Conservation (phyloP, 352 stramenopile genomes). For the Thraustotheca clavata region DNA sequence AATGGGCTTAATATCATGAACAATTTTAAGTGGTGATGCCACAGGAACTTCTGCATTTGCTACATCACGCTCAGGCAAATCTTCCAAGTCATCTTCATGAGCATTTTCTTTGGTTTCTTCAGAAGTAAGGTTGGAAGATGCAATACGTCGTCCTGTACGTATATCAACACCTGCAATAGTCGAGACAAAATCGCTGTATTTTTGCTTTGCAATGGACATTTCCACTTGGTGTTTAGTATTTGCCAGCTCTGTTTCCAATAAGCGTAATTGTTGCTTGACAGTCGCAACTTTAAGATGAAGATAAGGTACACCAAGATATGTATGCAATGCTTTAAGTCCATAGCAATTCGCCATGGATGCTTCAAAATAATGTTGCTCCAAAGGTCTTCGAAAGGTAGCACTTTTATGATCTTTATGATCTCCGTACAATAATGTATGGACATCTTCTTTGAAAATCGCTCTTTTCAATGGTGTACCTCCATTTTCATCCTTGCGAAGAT, state of each 20-base stretch:
- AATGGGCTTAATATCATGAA: constrained; percentile 23
- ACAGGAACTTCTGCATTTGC: constrained; percentile 26
- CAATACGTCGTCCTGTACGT: constrained; percentile 43
- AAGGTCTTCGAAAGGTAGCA: constrained; percentile 34
- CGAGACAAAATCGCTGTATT: constrained; percentile 63
- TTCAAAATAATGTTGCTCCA: constrained; percentile 76
- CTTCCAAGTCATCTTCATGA: constrained; percentile 33
- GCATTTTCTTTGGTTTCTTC: neutral
- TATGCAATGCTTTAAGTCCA: constrained; percentile 69
- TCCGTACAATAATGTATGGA: constrained; percentile 60
- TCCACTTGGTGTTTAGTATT: constrained; percentile 69
- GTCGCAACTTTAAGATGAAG: constrained; percentile 71
- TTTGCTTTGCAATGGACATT: constrained; percentile 57
- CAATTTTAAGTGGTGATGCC: constrained; percentile 35
- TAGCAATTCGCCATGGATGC: constrained; percentile 80
- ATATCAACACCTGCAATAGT: constrained; percentile 73
- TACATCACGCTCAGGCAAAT: constrained; percentile 41
- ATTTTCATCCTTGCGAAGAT: constrained; percentile 27
- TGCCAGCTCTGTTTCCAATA: constrained; percentile 58
- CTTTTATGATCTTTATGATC: constrained; percentile 29
- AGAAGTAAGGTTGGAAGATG: neutral
- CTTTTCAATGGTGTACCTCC: constrained; percentile 45
- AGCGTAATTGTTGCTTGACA: constrained; percentile 63
- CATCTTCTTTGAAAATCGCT: constrained; percentile 83
- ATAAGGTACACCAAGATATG: constrained; percentile 81